Conservation (phyloP, 306 rosid species). For the Cicer cuneatum region DNA sequence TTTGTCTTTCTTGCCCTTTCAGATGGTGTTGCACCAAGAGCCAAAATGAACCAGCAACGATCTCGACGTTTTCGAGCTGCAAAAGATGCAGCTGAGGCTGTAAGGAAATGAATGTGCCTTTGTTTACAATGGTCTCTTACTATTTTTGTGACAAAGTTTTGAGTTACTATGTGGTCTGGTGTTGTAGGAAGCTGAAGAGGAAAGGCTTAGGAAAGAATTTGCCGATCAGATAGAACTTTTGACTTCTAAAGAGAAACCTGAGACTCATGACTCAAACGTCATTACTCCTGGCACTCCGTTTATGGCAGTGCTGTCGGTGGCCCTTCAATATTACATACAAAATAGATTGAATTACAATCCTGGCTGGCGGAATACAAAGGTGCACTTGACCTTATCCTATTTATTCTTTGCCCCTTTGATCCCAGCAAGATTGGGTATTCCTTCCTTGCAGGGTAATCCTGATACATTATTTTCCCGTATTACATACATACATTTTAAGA, state of each 20-base stretch:
- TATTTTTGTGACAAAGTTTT: slow-evolving; percentile 28
- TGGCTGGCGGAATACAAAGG: slow-evolving; percentile 89
- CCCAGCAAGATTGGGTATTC: slow-evolving; percentile 52
- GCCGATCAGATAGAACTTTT: slow-evolving; percentile 65
- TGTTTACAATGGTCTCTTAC: slow-evolving; percentile 37
- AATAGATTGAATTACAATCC: slow-evolving; percentile 77
- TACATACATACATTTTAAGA: slow-evolving; percentile 44
- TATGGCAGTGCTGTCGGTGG: slow-evolving; percentile 86
- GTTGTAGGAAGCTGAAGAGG: slow-evolving; percentile 93
- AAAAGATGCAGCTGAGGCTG: slow-evolving; percentile 97
- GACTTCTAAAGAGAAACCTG: slow-evolving; percentile 67
- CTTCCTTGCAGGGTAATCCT: slow-evolving; percentile 57
- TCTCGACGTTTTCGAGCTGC: slow-evolving; percentile 95
- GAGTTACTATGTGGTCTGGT: slow-evolving; percentile 40
- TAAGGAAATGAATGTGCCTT: slow-evolving; percentile 53
- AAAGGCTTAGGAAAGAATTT: slow-evolving; percentile 74
- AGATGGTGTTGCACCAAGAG: slow-evolving; percentile 99
- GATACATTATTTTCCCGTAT: slow-evolving; percentile 47
- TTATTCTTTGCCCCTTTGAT: slow-evolving; percentile 40
- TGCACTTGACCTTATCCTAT: slow-evolving; percentile 49
- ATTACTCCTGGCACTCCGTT: slow-evolving; percentile 96
- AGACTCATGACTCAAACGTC: slow-evolving; percentile 87
- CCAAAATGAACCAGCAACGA: slow-evolving; percentile 99
- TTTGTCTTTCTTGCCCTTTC: slow-evolving; percentile 25
- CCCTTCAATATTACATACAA: slow-evolving; percentile 90